Base-by-base conservation (phyloP, 805 yeast species). In the Kluyveromyces aestuarii region DNA sequence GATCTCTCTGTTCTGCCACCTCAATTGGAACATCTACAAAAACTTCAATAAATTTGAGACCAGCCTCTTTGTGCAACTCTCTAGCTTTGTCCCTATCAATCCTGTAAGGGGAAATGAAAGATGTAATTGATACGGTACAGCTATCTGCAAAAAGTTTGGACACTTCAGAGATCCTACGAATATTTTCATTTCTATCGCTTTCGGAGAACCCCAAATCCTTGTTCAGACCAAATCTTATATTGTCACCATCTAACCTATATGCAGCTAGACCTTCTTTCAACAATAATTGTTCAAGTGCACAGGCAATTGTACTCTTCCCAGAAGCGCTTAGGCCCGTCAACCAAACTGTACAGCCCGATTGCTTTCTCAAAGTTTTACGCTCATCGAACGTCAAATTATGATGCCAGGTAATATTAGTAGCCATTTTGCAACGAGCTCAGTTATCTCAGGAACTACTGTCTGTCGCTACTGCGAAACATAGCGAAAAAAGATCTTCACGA, bases 351-450 rank as follows among this genome's bases (percentile, higher is more conserved):
- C 85, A 83, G 44, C 98, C 98, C 45, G 76, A 74, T 71, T 90
- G 97, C 50, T 82, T 81, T 52, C 87, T 79, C 49, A 86, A 70
- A 27, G 65, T 69, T 44, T 78, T 70, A 61, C 98, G 85, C 71
- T 91, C 96, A 18, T 74, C 81, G 67, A 84, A 88, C 19, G 93
- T 82, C 58, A 91, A 72, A 62, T 93, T 91, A 57, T 80, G 81
- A 72, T 91, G 97, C 97, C 98, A 91, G 55, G 97, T 89, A 67
- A 91, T 88, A 65, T 91, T 91, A 40, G 96, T 83, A 55, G 96
- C 93, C 97, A 91, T 91, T 57, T 52, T 66, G 35, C 35, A 30
- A 30, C 14, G 35, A 8, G 7, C 11, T 30, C 14, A 30, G 3
- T 13, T 11, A 13, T 11, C 7, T 30, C 8, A 30, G 35, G 35